Conservation (phyloP, 2,329 filamentous ascomycete genomes). For the Phaeosphaeriaceae sp. region DNA sequence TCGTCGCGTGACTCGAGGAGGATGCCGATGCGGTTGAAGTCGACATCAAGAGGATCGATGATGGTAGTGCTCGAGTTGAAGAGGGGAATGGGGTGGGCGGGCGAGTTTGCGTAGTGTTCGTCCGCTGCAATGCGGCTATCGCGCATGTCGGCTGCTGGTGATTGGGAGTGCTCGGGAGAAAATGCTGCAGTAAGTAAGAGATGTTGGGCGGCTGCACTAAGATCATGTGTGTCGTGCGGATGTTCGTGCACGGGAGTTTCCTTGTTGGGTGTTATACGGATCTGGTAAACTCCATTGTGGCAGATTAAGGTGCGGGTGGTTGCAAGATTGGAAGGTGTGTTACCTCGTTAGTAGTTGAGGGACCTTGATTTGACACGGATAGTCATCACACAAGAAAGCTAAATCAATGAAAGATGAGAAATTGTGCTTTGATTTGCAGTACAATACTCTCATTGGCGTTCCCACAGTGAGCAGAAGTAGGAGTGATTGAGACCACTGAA, state of each 20-base stretch:
- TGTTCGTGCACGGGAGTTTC: not conserved
- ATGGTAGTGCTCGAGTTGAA: not conserved
- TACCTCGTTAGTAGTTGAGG: too few relatives aligned
- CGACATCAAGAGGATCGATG: constrained; percentile 1
- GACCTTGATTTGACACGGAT: too few relatives aligned
- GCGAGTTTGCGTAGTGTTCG: not conserved
- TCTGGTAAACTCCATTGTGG: not conserved
- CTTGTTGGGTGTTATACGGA: not conserved
- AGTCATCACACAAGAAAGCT: too few relatives aligned
- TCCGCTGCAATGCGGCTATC: not conserved
- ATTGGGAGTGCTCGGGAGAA: not conserved
- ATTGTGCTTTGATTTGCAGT: too few relatives aligned
- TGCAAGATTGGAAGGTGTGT: too few relatives aligned
- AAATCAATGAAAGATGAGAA: too few relatives aligned
- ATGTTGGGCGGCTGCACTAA: not conserved
- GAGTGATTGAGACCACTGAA: too few relatives aligned
- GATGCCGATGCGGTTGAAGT: constrained; percentile 10
- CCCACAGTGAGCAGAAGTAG: too few relatives aligned
- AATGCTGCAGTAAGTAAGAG: not conserved
- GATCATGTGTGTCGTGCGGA: not conserved
- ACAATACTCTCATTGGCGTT: too few relatives aligned
- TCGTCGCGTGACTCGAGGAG: constrained; percentile 2
- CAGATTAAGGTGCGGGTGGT: not conserved
- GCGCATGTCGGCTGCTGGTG: not conserved
- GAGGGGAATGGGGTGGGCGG: not conserved